Evolutionary conservation across 1,284 basidiomycete genomes (phyloP).

Genomic region (Ganoderma lingzhi): DNA sequence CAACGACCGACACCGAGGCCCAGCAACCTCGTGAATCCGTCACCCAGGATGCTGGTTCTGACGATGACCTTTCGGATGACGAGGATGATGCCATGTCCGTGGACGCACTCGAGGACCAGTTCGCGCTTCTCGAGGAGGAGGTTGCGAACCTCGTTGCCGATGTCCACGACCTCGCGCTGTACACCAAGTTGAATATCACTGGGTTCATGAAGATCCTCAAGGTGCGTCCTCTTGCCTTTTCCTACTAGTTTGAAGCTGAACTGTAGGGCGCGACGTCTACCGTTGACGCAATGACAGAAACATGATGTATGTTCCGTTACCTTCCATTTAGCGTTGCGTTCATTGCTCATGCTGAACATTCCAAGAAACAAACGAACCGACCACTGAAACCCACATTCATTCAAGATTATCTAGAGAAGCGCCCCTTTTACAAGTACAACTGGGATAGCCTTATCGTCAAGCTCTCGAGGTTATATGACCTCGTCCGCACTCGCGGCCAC

Average conservation of each 20-base stretch:
- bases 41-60: slow-evolving; percentile 75
- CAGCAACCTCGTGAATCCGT: slow-evolving; percentile 61
- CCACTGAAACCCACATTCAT: slow-evolving; percentile 79
- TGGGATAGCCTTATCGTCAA: slow-evolving; percentile 97
- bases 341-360: not conserved
- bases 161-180: slow-evolving; percentile 96
- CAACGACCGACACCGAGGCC: slow-evolving; percentile 59
- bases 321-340: slow-evolving; percentile 18
- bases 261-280: slow-evolving; percentile 16
- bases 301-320: slow-evolving; percentile 69
- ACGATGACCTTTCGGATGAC: slow-evolving; percentile 58
- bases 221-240: slow-evolving; percentile 47
- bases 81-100: slow-evolving; percentile 68
- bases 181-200: slow-evolving; percentile 96
- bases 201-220: slow-evolving; percentile 99
- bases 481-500: slow-evolving; percentile 95
- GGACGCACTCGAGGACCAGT: slow-evolving; percentile 88
- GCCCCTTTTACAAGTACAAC: slow-evolving; percentile 96
- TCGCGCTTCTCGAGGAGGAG: slow-evolving; percentile 92
- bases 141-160: slow-evolving; percentile 97
- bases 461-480: slow-evolving; percentile 94
- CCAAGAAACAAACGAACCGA: slow-evolving; percentile 82
- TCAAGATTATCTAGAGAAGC: slow-evolving; percentile 92
- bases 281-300: slow-evolving; percentile 57
- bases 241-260: slow-evolving; percentile 10